Evolutionary conservation across 192 early-diverging fungal genomes (phyloP), one percentile per base, ranked within the genome.

Genomic region (Powellomyces hirtus): DNA sequence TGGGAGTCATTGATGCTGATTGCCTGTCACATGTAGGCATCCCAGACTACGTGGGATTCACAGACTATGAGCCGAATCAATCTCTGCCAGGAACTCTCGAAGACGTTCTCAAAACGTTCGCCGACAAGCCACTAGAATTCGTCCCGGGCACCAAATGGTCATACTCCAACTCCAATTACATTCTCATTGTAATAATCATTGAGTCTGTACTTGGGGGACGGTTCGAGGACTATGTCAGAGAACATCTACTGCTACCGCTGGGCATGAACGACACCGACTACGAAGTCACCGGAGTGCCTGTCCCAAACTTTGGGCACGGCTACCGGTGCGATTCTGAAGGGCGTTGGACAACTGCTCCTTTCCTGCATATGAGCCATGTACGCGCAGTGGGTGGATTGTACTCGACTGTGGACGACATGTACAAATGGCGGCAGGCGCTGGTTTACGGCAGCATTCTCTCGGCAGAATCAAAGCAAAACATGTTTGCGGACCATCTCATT

Each of bases 111-210:
- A 2, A 18, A 3, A 49, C 46, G n/a, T 49, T 49, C 26, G 14
- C 26, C 2, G 14, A 49, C 3, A 49, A 49, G 10, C 62, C 62
- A 10, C 11, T 63, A 2, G 62, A 63, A 2, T 50, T 49, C 31
- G 11, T 5, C n/a, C 62, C 62, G 16, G 62, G 62, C 42, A 46
- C 44, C 27, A 45, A 50, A 29, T 44, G 27, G 27, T 14, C 40
- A 1, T 63, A 63, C 42, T 63, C 62, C 62, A 63, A 63, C 42
- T 49, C 62, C 1, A 50, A 50, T 33, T 63, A 63, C 45, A 3
- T 27, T 2, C 30, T 63, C 7, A 20, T 63, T 16, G 33, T 34
- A 26, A 31, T 63, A 3, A 20, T 63, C 42, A 63, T 63, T 31
- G 62, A 63, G 29, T 2, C 13, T 18, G 42, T 63, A 4, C 11